These are phyloP conservation scores for Aureobasidium sp. DNA, from an alignment of 2,329 filamentous ascomycete genomes.

Conservation along the genomic window DNA sequence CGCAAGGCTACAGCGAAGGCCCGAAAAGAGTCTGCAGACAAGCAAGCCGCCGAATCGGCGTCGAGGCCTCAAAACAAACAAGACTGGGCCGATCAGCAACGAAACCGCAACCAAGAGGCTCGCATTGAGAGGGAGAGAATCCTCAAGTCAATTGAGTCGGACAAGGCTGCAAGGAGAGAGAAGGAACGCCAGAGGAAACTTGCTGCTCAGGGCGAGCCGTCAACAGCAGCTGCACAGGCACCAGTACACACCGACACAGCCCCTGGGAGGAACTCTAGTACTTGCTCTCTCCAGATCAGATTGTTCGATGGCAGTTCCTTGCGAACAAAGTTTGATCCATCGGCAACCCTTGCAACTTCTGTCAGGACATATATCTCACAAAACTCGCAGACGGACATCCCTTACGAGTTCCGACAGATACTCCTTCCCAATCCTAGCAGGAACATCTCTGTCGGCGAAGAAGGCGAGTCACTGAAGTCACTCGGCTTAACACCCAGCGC, in stretches of 20 bases:
- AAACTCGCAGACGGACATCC: conserved; percentile 32
- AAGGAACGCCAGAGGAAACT: conserved; percentile 44
- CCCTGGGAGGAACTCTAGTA: neutral
- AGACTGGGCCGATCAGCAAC: conserved; percentile 35
- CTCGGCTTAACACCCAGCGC: conserved; percentile 70
- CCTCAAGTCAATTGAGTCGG: conserved; percentile 65
- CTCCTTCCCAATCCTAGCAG: conserved; percentile 69
- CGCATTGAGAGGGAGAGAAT: conserved; percentile 63
- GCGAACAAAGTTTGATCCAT: conserved; percentile 54
- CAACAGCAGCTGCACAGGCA: conserved; percentile 25
- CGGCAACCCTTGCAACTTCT: conserved; percentile 54
- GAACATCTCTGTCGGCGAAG: conserved; percentile 66
- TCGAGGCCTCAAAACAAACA: conserved; percentile 19
- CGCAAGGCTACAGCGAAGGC: conserved; percentile 29
- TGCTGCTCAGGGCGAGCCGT: conserved; percentile 24
- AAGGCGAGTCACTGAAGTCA: conserved; percentile 57
- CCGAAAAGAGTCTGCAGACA: conserved; percentile 30
- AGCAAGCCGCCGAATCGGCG: conserved; percentile 21
- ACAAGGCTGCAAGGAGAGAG: conserved; percentile 59
- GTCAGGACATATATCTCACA: conserved; percentile 73
- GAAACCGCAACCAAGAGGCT: conserved; percentile 55
- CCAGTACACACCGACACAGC: neutral
- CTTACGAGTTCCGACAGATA: conserved; percentile 79
- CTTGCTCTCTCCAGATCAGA: conserved; percentile 57
- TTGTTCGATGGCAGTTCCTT: conserved; percentile 79